These are phyloP conservation scores for Sporisorium reilianum DNA, from an alignment of 1,284 basidiomycete species.

Conservation along the genomic window DNA sequence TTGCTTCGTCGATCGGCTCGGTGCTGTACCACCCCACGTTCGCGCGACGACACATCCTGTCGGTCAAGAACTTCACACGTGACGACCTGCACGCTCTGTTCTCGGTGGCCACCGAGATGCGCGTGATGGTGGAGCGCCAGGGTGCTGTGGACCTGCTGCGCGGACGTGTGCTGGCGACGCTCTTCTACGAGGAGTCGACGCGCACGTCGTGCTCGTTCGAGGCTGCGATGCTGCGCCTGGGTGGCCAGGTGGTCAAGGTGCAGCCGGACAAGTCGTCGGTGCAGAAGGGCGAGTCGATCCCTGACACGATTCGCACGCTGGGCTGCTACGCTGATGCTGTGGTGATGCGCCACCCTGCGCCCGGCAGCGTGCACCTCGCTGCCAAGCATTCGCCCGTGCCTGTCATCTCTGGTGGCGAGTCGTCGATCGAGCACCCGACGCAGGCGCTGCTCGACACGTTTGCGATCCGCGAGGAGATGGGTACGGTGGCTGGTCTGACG, in stretches of 20 bases:
- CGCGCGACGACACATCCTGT: slow-evolving; percentile 85
- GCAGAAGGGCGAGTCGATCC: slow-evolving; percentile 91
- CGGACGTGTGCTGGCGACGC: slow-evolving; percentile 90
- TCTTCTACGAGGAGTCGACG: slow-evolving; percentile 98
- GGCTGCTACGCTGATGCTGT: slow-evolving; percentile 96
- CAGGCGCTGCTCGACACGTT: slow-evolving; percentile 86
- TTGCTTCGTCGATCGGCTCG: slow-evolving; percentile 41
- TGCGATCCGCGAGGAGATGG: slow-evolving; percentile 97
- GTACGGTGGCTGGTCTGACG: slow-evolving; percentile 95
- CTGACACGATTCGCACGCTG: slow-evolving; percentile 93
- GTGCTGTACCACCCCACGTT: slow-evolving; percentile 74
- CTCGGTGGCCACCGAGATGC: slow-evolving; percentile 95
- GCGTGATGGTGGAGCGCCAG: slow-evolving; percentile 90
- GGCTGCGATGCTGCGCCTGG: slow-evolving; percentile 97
- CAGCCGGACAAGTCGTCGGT: slow-evolving; percentile 87
- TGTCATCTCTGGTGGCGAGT: slow-evolving; percentile 96
- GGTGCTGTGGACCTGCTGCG: slow-evolving; percentile 89
- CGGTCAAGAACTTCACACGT: slow-evolving; percentile 92
- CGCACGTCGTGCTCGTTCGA: slow-evolving; percentile 91
- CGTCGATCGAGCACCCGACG: slow-evolving; percentile 96
- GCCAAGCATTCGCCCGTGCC: slow-evolving; percentile 96
- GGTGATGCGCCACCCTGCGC: slow-evolving; percentile 91
- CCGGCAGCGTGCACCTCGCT: slow-evolving; percentile 79
- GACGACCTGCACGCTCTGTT: slow-evolving; percentile 94
- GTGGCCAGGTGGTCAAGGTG: slow-evolving; percentile 91